Evolutionary conservation across 225 moss, liverwort and hornwort species (phyloP), one percentile per base, ranked within the genome.

Genomic region (Physcomitrellopsis africana): DNA sequence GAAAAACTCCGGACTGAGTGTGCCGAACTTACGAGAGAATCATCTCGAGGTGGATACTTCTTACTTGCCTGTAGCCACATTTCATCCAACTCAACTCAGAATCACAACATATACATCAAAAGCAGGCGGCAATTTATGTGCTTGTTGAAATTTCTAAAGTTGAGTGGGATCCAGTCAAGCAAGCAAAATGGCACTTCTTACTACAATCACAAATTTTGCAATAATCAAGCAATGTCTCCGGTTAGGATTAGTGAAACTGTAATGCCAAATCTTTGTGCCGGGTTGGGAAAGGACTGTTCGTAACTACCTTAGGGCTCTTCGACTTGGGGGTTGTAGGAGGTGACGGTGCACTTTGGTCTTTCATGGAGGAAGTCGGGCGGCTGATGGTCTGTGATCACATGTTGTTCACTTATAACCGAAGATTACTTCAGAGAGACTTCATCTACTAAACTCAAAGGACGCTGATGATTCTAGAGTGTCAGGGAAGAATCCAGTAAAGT

Each of bases 241-340:
- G 7, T 37, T 37, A 37, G 32, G 32, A 37, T 37, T 37, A 5
- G 0, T 22, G 5, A 70, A 16, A 53, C 24, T 29, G 32, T 13
- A 13, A 68, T 37, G n/a, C 44, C 51, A n/a, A 7, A 49, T 37
- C 32, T 37, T 37, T 37, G 32, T 37, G 32, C 32, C 4, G 32
- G 32, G 32, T 49, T 49, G 11, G 20, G 18, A 37, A 64, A 70
- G 57, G 17, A 51, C 3, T 65, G 10, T 0, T 37, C 32, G 48
- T 49, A 49, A 6, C 12, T 62, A 83, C 83, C 81, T 83, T 86
- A n/a, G 32, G 78, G 44, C 69, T 77, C 77, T 81, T 83, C 5
- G 68, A 27, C 68, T 72, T 81, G 12, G 76, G 54, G 24, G 78
- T 78, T 47, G 68, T 59, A 15, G 72, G 52, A 59, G 75, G 54